These are phyloP conservation scores for Exophiala calicioides DNA, from an alignment of 2,329 filamentous ascomycete genomes.

Conservation along the genomic window DNA sequence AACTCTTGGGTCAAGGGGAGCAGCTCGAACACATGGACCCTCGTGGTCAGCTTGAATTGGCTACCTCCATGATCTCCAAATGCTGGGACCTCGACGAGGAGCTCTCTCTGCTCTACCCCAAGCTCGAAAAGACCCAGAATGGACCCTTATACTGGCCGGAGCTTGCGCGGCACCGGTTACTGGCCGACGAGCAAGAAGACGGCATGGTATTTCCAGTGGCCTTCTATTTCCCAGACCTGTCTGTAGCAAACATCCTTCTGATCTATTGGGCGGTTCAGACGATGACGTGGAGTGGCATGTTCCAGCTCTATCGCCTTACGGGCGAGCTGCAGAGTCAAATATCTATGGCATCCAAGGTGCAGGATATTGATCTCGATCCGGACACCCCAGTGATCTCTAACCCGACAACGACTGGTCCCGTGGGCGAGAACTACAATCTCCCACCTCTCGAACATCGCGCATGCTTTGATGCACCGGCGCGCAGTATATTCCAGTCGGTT, in stretches of 20 bases:
- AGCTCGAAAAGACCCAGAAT: conserved; percentile 26
- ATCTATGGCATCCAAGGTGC: too few species aligned
- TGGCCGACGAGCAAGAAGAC: conserved; percentile 13
- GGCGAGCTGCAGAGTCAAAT: conserved; percentile 15
- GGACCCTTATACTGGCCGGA: conserved; percentile 37
- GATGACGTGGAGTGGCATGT: conserved; percentile 40
- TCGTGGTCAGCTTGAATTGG: conserved; percentile 17
- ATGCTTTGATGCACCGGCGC: conserved; percentile 33
- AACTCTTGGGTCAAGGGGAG: conserved; percentile 29
- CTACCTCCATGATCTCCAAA: conserved; percentile 27
- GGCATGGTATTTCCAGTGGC: conserved; percentile 35
- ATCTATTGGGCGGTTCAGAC: conserved; percentile 38
- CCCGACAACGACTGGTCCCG: conserved; percentile 6
- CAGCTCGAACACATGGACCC: conserved; percentile 24
- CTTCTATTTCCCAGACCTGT: conserved; percentile 35
- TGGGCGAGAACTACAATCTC: conserved; percentile 24
- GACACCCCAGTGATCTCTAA: too few species aligned
- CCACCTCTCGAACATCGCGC: conserved; percentile 32
- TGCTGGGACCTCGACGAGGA: conserved; percentile 36
- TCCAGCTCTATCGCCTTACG: conserved; percentile 36
- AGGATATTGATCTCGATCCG: too few species aligned
- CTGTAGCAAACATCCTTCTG: conserved; percentile 34
- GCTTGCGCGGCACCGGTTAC: conserved; percentile 23
- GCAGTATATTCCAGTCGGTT: conserved; percentile 40
- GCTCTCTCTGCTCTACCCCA: conserved; percentile 33